Evolutionary conservation across 345 rosid species (phyloP).

Genomic region (Hirschfeldia incana): DNA sequence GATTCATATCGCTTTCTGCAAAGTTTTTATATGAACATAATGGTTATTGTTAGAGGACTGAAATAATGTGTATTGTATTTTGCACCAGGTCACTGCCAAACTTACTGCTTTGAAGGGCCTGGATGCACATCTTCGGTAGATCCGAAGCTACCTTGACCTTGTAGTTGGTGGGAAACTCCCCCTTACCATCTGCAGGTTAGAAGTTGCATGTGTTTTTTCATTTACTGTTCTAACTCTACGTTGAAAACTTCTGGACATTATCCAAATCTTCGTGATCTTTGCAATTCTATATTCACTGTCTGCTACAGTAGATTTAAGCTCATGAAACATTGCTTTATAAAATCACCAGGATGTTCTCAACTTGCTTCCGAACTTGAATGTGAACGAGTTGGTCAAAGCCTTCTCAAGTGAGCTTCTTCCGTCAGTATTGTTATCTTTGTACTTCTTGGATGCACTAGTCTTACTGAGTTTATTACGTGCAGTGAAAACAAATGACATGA

Average conservation of each 20-base stretch:
- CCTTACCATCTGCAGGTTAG: slow-evolving; percentile 80
- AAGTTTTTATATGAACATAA: background rate
- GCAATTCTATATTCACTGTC: background rate
- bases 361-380: slow-evolving; percentile 85
- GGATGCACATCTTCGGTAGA: slow-evolving; percentile 77
- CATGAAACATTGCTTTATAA: background rate
- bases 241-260: background rate
- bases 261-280: background rate
- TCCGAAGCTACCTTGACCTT: slow-evolving; percentile 72
- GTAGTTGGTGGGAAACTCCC: slow-evolving; percentile 85
- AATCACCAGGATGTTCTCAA: slow-evolving; percentile 76
- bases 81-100: slow-evolving; percentile 66
- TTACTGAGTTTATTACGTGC: slow-evolving; percentile 30
- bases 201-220: background rate
- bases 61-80: background rate
- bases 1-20: slow-evolving; percentile 1
- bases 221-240: background rate
- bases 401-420: slow-evolving; percentile 61
- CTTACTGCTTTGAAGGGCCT: slow-evolving; percentile 76
- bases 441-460: slow-evolving; percentile 10
- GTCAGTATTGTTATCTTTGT: background rate
- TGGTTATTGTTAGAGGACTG: background rate
- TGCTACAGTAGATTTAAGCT: background rate
- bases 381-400: slow-evolving; percentile 68
- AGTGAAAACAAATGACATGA: slow-evolving; percentile 94